Evolutionary conservation across 2,329 filamentous ascomycete genomes (phyloP), one percentile per base, ranked within the genome.

Genomic region (Nigrospora sphaerica): DNA sequence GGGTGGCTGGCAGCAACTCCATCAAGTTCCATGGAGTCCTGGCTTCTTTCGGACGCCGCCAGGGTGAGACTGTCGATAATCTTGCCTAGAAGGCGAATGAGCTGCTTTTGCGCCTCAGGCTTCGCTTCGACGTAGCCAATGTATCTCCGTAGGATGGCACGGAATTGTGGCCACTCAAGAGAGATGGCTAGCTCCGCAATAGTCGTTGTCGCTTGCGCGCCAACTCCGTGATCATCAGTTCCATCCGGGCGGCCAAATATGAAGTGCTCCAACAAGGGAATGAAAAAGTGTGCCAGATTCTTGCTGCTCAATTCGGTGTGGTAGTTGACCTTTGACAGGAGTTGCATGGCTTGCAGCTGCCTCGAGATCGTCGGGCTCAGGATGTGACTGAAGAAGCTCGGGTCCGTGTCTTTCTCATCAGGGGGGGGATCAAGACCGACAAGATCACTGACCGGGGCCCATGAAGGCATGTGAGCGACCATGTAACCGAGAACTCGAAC

Each of bases 251-350:
- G 81, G 48, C 90, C 86, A 60, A 95, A 92, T 19, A 96, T 85
- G 60, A 96, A 97, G 61, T 96, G 91, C 61, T 98, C 93, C 11
- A 97, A 74, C 17, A 98, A 73, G 1, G 93, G 95, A 36, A 98
- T 80, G 60, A 97, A 88, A 59, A 96, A 86, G 16, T 92, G 85
- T 48, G 85, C 83, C 52, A 95, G 75, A 57, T 95, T 95, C 44
- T 81, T 81, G 57, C 88, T 86, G 50, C 78, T 78, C 49, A 98
- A 71, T 42, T 80, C 74, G 12, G 78, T 74, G 46, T 75, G 75
- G 11, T 72, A 64, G 46, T 88, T 87, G 51, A 85, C 84, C 10
- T 76, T 70, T 46, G 86, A 83, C 12, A 98, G 73, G 47, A 88
- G 77, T 49, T 87, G 83, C 34, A 98, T 71, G 3, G 93, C 91